Evolutionary conservation across 2,329 filamentous ascomycete genomes (phyloP), one percentile per base, ranked within the genome.

Genomic region (Diaporthe capsici): DNA sequence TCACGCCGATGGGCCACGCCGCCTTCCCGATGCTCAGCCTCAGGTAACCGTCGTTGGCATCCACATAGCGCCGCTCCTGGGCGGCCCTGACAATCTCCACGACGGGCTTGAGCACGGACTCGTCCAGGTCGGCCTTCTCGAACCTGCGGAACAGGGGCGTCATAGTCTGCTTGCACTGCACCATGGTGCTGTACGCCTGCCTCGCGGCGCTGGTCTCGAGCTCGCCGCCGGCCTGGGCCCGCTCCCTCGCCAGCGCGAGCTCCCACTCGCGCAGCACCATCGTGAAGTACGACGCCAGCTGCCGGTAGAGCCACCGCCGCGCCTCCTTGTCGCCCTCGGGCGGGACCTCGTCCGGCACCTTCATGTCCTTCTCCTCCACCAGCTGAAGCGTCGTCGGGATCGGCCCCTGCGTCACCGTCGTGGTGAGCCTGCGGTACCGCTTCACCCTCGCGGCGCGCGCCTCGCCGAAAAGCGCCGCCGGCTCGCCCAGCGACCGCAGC

Each of bases 1-100:
- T 99, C 53, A 99, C 97, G 85, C 97, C 97, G 81, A 99, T 99
- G 34, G 97, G 97, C 97, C 97, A 99, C 22, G 97, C 97, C 79
- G 95, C 96, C 86, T 98, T 98, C 78, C 95, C 95, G 81, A 99
- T 99, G 83, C 95, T 98, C 73, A 99, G 88, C 72, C 95, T 90
- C 76, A 99, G 87, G 84, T 99, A 99, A 0, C 95, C 96, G 83
- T 99, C 95, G 82, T 98, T 98, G 47, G 97, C 97, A 85, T 98
- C 94, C 63, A 99, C 96, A 82, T 99, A 99, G 78, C 95, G 92
- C 76, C 95, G 91, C 82, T 95, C 93, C 85, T 99, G 97, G 5
- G 96, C 95, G 37, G 95, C 94, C 81, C 94, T 90, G 42, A 98
- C 96, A 79, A 99, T 98, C 84, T 98, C 95, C 20, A 98, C 91